A percentile compares a stretch with the other conserved stretches of the same genome.
These are phyloP conservation scores for Peribolospora baueri DNA, from an alignment of 768 basidiomycete genomes.

Conservation along the genomic window DNA sequence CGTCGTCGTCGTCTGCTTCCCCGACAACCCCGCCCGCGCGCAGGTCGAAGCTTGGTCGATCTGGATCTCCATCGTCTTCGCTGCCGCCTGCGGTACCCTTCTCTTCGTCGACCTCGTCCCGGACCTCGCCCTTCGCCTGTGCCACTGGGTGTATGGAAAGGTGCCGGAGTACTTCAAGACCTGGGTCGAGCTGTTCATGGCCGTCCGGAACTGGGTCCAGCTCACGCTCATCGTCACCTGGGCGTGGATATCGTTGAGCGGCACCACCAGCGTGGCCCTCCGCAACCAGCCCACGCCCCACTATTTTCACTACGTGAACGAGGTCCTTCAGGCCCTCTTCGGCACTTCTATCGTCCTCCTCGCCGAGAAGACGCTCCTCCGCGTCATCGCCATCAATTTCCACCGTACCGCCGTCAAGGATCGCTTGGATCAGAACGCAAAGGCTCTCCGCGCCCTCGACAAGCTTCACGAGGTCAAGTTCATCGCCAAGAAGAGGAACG, in stretches of 20 bases:
- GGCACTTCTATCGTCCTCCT: constrained; percentile 25
- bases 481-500: too few relatives aligned
- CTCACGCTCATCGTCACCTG: constrained; percentile 39
- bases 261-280: constrained; percentile 40
- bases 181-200: constrained; percentile 32
- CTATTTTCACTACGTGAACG: background rate
- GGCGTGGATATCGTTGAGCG: constrained; percentile 50
- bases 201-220: constrained; percentile 48
- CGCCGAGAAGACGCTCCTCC: constrained; percentile 38
- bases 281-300: constrained; percentile 32
- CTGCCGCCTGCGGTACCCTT: constrained; percentile 33
- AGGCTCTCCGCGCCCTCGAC: constrained; percentile 3
- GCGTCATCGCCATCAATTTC: constrained; percentile 56
- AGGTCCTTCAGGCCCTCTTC: constrained; percentile 24
- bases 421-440: constrained; percentile 4
- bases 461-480: background rate
- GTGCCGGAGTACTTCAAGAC: constrained; percentile 6
- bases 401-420: constrained; percentile 38
- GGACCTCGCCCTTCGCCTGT: background rate
- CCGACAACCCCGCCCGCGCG: constrained; percentile 24
- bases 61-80: constrained; percentile 47
- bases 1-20: constrained; percentile 41
- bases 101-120: constrained; percentile 42
- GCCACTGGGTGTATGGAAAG: background rate
- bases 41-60: constrained; percentile 38